Evolutionary conservation across 2,329 filamentous ascomycete genomes (phyloP).

Genomic region (Lasiodiplodia hormozganensis): DNA sequence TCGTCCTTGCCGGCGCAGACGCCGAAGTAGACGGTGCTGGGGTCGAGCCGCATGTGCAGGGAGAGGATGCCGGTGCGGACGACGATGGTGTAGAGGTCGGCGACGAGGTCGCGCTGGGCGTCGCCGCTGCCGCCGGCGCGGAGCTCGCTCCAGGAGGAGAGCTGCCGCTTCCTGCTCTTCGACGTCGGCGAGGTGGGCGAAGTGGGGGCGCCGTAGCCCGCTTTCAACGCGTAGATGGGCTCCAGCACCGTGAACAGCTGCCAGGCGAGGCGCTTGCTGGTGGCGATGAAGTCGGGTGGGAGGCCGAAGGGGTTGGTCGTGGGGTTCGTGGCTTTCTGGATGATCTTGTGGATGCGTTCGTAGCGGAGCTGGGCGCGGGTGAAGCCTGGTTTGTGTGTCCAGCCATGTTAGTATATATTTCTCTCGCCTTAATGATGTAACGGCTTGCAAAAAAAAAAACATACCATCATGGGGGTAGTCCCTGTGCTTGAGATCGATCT

Average conservation of each 20-base stretch:
- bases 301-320: not conserved
- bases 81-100: slow-evolving; percentile 2
- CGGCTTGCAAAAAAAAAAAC: not conserved
- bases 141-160: not conserved
- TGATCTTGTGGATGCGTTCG: not conserved
- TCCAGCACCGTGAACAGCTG: slow-evolving; percentile 5
- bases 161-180: not conserved
- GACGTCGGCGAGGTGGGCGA: not conserved
- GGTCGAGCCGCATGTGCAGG: slow-evolving; percentile 26
- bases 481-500: slow-evolving; percentile 8
- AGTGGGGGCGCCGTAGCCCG: not conserved
- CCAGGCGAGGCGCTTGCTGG: slow-evolving; percentile 13
- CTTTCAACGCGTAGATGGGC: not conserved
- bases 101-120: not conserved
- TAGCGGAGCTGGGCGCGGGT: not conserved
- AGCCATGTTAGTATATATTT: not conserved
- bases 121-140: not conserved
- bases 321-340: not conserved
- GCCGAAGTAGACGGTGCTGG: not conserved
- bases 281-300: not conserved
- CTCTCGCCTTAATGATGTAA: not conserved
- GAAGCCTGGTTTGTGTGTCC: slow-evolving; percentile 15
- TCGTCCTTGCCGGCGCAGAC: slow-evolving; percentile 10
- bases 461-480: slow-evolving; percentile 16
- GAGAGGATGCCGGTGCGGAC: slow-evolving; percentile 1